These are phyloP conservation scores for Graphilbum fragrans DNA, from an alignment of 2,329 filamentous ascomycete genomes.

Conservation along the genomic window DNA sequence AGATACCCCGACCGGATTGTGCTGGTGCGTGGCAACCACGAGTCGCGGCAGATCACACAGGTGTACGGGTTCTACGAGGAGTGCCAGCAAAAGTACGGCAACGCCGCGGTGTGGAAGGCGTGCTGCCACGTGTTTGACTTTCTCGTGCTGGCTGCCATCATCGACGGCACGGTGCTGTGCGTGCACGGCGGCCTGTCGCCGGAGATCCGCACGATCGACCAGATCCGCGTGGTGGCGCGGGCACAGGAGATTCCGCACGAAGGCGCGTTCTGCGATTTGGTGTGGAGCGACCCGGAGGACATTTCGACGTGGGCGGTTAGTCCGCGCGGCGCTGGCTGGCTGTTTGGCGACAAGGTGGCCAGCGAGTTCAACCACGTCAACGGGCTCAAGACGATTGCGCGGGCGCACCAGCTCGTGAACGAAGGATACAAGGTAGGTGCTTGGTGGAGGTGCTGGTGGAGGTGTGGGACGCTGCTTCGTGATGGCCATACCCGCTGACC, in stretches of 20 bases:
- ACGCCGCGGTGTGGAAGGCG: constrained; percentile 98
- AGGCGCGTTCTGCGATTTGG: constrained; percentile 93
- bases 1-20: constrained; percentile 94
- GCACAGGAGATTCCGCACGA: constrained; percentile 98
- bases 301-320: constrained; percentile 94
- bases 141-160: constrained; percentile 88
- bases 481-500: neutral
- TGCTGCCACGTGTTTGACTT: constrained; percentile 99
- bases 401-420: constrained; percentile 96
- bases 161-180: constrained; percentile 96
- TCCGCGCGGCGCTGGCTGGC: constrained; percentile 90
- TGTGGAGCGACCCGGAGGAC: constrained; percentile 97
- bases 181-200: constrained; percentile 87
- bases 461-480: neutral
- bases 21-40: constrained; percentile 94
- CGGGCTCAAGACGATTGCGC: constrained; percentile 85
- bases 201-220: constrained; percentile 93
- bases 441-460: neutral
- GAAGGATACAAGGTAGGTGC: constrained; percentile 81
- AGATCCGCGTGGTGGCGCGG: constrained; percentile 96
- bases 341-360: constrained; percentile 94
- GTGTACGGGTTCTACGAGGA: constrained; percentile 99
- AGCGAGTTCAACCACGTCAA: constrained; percentile 98
- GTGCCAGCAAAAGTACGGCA: constrained; percentile 95
- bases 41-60: constrained; percentile 93